These are phyloP conservation scores for Echinosphaeria canescens DNA, from an alignment of 2,329 filamentous ascomycete species.

Conservation along the genomic window DNA sequence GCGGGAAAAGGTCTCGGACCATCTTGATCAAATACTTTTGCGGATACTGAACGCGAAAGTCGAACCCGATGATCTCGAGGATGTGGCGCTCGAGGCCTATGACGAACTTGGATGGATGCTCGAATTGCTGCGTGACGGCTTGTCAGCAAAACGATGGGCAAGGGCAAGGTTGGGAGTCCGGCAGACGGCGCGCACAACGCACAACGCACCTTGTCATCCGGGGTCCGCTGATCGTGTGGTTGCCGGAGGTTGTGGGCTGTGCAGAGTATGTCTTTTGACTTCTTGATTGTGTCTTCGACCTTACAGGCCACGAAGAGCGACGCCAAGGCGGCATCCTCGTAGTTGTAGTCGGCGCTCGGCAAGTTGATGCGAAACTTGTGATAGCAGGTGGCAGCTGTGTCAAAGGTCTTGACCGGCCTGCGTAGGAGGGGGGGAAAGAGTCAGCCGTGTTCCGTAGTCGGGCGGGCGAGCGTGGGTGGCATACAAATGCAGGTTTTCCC, in stretches of 20 bases:
- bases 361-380: slow-evolving; percentile 83
- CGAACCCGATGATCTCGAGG: slow-evolving; percentile 81
- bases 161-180: background rate
- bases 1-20: slow-evolving; percentile 30
- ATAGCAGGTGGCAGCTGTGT: slow-evolving; percentile 80
- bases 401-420: slow-evolving; percentile 77
- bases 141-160: background rate
- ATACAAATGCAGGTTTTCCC: slow-evolving; percentile 59
- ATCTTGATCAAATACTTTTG: slow-evolving; percentile 74
- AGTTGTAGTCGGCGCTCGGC: slow-evolving; percentile 69
- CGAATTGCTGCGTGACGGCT: slow-evolving; percentile 40
- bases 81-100: slow-evolving; percentile 84
- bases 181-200: no score
- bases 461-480: slow-evolving; percentile 13
- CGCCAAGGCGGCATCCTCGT: slow-evolving; percentile 68
- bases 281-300: slow-evolving; percentile 94
- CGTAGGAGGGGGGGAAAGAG: slow-evolving; percentile 3
- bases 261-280: slow-evolving; percentile 80
- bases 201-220: slow-evolving; percentile 71
- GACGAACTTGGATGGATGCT: slow-evolving; percentile 55
- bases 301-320: slow-evolving; percentile 89
- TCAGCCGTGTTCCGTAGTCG: background rate
- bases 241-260: slow-evolving; percentile 73
- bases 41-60: slow-evolving; percentile 77
- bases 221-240: slow-evolving; percentile 42